phyloP scores from a whole-genome alignment of 257 asterid species.

The Eucommia ulmoides region DNA sequence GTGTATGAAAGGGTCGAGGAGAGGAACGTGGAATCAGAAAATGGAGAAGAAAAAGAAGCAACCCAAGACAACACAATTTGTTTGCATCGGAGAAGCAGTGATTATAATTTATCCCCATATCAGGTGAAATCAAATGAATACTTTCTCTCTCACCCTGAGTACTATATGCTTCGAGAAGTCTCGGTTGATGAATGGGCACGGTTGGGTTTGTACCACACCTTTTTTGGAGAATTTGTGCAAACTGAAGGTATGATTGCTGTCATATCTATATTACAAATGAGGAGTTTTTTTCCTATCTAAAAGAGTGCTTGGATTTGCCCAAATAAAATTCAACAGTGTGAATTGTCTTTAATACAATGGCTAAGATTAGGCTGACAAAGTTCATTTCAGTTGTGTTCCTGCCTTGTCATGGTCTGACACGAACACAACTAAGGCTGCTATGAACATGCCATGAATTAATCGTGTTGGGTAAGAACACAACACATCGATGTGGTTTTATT shows the following conservation, averaged over 20 bases:
- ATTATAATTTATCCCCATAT: slow-evolving; percentile 4
- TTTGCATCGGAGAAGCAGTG: neutral
- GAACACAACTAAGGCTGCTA: too few species aligned
- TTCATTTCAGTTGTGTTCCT: too few species aligned
- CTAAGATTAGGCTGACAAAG: too few species aligned
- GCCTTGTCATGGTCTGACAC: too few species aligned
- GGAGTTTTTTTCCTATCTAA: too few species aligned
- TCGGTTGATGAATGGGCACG: neutral
- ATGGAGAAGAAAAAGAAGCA: neutral
- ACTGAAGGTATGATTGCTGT: neutral
- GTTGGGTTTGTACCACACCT: neutral
- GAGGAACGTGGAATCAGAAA: neutral
- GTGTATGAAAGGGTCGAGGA: slow-evolving; percentile 2
- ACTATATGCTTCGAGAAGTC: slow-evolving; percentile 3
- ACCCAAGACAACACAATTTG: neutral
- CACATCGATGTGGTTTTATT: too few species aligned
- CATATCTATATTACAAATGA: too few species aligned
- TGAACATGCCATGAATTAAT: too few species aligned
- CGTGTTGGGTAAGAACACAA: too few species aligned
- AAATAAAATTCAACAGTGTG: too few species aligned
- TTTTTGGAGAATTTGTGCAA: slow-evolving; percentile 3
- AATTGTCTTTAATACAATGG: too few species aligned
- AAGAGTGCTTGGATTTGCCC: too few species aligned
- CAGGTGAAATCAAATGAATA: slow-evolving; percentile 1
- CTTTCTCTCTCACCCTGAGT: slow-evolving; percentile 11